phyloP scores from a whole-genome alignment of 2,329 filamentous ascomycete genomes.

The Claviceps cyperi region DNA sequence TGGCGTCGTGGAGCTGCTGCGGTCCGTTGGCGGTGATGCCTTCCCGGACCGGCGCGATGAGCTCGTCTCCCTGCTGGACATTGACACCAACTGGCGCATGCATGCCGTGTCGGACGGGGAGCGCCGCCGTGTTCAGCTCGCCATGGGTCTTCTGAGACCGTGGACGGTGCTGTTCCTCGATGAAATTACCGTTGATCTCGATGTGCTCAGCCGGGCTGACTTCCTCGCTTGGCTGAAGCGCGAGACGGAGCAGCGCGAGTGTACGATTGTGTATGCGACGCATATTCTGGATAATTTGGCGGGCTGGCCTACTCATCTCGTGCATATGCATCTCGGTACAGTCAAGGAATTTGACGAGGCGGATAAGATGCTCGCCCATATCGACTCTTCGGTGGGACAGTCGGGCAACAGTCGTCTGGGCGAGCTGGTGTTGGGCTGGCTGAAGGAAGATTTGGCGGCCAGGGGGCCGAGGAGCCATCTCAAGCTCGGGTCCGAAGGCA shows the following conservation, averaged over 20 bases:
- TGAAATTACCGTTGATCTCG: slow-evolving; percentile 93
- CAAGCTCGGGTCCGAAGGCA: slow-evolving; percentile 43
- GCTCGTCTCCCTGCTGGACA: slow-evolving; percentile 75
- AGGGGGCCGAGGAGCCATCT: slow-evolving; percentile 59
- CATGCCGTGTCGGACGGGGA: slow-evolving; percentile 92
- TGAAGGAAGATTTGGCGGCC: slow-evolving; percentile 64
- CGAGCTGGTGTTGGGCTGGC: slow-evolving; percentile 76
- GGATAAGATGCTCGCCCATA: slow-evolving; percentile 48
- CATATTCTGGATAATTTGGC: slow-evolving; percentile 94
- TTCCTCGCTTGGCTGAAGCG: slow-evolving; percentile 76
- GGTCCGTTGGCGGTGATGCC: slow-evolving; percentile 71
- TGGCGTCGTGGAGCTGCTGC: slow-evolving; percentile 71
- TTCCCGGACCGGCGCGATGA: slow-evolving; percentile 76
- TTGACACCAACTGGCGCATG: slow-evolving; percentile 88
- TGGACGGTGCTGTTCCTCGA: slow-evolving; percentile 88
- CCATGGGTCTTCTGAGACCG: slow-evolving; percentile 84
- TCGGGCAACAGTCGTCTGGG: slow-evolving; percentile 71
- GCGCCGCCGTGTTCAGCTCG: slow-evolving; percentile 77
- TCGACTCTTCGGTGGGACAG: slow-evolving; percentile 22
- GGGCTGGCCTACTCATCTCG: slow-evolving; percentile 86
- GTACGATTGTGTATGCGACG: slow-evolving; percentile 93
- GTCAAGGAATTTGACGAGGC: slow-evolving; percentile 78
- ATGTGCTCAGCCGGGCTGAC: slow-evolving; percentile 69
- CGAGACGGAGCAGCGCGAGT: slow-evolving; percentile 70
- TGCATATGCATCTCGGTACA: slow-evolving; percentile 83